These are phyloP conservation scores for Penicillium sp. DNA, from an alignment of 2,329 filamentous ascomycete species.

Conservation along the genomic window DNA sequence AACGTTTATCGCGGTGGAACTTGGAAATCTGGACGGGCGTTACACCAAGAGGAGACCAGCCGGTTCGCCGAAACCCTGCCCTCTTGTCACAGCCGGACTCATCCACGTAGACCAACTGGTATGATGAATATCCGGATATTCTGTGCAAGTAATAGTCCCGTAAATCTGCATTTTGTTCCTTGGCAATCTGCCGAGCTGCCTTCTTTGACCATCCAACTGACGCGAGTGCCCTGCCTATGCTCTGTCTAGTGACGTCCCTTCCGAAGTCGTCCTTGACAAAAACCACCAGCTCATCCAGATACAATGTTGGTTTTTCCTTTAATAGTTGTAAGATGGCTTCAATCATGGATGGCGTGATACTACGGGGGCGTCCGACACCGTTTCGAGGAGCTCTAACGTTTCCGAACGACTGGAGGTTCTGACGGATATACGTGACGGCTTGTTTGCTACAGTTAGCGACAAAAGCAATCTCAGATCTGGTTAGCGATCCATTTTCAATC, in stretches of 20 bases:
- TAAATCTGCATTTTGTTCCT: slow-evolving; percentile 8
- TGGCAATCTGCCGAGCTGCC: not conserved
- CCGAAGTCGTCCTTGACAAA: slow-evolving; percentile 9
- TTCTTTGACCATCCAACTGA: slow-evolving; percentile 1
- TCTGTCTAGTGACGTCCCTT: not conserved
- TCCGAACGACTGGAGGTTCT: slow-evolving; percentile 11
- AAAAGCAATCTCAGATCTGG: too few relatives aligned
- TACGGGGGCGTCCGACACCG: not conserved
- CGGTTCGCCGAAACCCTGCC: not conserved
- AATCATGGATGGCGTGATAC: slow-evolving; percentile 3
- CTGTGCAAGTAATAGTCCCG: not conserved
- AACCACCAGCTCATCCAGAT: slow-evolving; percentile 7
- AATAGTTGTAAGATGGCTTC: slow-evolving; percentile 9
- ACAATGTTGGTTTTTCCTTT: slow-evolving; percentile 4
- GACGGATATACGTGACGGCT: not conserved
- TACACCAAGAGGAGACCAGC: slow-evolving; percentile 6
- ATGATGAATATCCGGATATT: not conserved
- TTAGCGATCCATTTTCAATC: too few relatives aligned
- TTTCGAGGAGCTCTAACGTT: slow-evolving; percentile 6
- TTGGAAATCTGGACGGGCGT: slow-evolving; percentile 4
- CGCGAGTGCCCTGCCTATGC: slow-evolving; percentile 1
- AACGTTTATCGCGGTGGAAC: slow-evolving; percentile 2
- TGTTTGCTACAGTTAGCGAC: slow-evolving; percentile 3
- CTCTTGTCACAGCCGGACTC: slow-evolving; percentile 4
- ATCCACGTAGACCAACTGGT: slow-evolving; percentile 1